Evolutionary conservation across 345 rosid genomes (phyloP).

Genomic region (Erysimum cheiranthoides): DNA sequence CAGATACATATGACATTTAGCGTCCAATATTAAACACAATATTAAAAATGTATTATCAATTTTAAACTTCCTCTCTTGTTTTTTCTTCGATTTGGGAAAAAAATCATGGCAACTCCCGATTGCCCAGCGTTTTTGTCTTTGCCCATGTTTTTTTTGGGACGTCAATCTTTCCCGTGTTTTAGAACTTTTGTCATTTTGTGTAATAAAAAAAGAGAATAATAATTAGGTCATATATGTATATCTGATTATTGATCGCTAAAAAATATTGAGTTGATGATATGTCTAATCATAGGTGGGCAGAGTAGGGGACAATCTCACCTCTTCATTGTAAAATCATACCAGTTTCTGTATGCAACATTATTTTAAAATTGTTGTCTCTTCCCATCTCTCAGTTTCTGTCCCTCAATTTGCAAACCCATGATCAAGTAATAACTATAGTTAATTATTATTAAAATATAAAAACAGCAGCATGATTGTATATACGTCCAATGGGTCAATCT

Average conservation of each 20-base stretch:
- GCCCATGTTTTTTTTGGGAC: too few relatives aligned
- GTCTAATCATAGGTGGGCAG: constrained; percentile 26
- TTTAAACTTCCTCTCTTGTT: neutral
- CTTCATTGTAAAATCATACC: constrained; percentile 33
- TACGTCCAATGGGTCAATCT: neutral
- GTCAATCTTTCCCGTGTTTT: too few relatives aligned
- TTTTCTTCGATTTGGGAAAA: neutral
- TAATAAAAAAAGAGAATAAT: too few relatives aligned
- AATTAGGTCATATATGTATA: neutral
- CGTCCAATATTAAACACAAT: neutral
- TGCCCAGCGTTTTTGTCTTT: neutral
- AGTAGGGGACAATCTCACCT: constrained; percentile 24
- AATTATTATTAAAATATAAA: neutral
- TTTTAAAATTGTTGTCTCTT: constrained; percentile 16
- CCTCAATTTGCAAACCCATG: constrained; percentile 1
- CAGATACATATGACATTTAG: neutral
- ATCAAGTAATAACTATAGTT: neutral
- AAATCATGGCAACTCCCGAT: neutral
- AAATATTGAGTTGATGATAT: constrained; percentile 14
- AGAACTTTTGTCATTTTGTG: too few relatives aligned
- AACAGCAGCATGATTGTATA: neutral
- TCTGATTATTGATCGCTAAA: neutral
- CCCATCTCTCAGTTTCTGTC: constrained; percentile 30
- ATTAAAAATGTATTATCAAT: neutral
- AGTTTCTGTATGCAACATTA: neutral